Evolutionary conservation across 1,284 basidiomycete genomes (phyloP), one percentile per base, ranked within the genome.

Genomic region (Ceratobasidium sp.): DNA sequence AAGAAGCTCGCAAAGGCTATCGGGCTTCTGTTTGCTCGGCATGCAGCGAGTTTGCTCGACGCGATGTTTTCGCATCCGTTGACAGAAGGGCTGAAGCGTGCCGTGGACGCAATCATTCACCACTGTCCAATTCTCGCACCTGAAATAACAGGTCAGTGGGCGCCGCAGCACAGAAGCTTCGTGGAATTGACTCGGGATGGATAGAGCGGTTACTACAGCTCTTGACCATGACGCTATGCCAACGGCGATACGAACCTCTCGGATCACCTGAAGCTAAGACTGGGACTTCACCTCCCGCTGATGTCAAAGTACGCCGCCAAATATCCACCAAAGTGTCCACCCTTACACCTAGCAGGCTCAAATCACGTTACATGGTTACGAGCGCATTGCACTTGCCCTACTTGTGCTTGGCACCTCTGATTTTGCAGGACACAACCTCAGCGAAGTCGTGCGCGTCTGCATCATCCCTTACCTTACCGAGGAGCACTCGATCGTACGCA

Each of bases 191-290:
- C 20, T 7, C 25, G 17, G 22, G 10, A 40, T 40, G 20, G 35
- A 20, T 27, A 64, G 58, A 64, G n/a, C 58, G 58, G 2, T 25
- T 64, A 35, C 31, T 64, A 35, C 45, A 50, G 47, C 58, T 64
- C 13, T 35, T 64, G 47, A 64, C 58, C 15, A 64, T 64, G 58
- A 64, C 58, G 12, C 38, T 64, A 32, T 64, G 58, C 20, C 42
- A 25, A 20, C 12, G 58, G 15, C 43, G 58, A 25, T 64, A 64
- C 22, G 58, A 64, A 22, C 58, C 58, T 49, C 47, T 64, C 10
- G 58, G 58, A 15, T 64, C 58, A 12, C 58, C 58, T 10, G 58
- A 64, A 34, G 58, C 58, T 27, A 43, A 64, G n/a, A 64, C 58
- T 12, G 58, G 58, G 32, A 64, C 29, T 34, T 64, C 58, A 8